Evolutionary conservation across 352 stramenopile species (phyloP).

Genomic region (Pythium angustatum): DNA sequence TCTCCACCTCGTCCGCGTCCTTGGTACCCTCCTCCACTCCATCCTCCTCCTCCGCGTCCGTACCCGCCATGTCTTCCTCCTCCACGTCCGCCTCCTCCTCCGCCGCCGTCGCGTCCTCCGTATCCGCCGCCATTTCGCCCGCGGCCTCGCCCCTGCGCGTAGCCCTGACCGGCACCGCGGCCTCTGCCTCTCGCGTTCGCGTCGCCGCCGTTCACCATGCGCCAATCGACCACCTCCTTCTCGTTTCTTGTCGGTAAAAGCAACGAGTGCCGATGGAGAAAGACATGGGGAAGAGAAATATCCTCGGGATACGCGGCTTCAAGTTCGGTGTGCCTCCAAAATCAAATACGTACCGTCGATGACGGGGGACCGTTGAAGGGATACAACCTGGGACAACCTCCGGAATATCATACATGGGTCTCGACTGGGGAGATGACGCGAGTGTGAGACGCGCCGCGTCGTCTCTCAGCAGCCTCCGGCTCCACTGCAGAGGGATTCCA

Average conservation of each 20-base stretch:
- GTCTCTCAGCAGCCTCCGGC: no score
- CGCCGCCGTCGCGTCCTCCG: not conserved
- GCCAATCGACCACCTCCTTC: not conserved
- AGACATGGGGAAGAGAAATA: not conserved
- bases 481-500: no score
- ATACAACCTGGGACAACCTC: no score
- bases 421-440: no score
- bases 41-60: not conserved
- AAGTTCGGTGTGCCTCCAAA: no score
- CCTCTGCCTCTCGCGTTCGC: not conserved
- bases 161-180: not conserved
- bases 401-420: no score
- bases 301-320: not conserved
- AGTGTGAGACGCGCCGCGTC: no score
- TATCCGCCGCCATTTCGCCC: not conserved
- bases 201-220: constrained; percentile 3
- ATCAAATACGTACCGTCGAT: no score
- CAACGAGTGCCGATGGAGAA: not conserved
- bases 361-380: no score
- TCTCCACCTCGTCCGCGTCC: not conserved
- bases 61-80: not conserved
- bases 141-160: constrained; percentile 2
- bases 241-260: not conserved
- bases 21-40: not conserved
- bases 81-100: not conserved